Conservation (phyloP, 305 asterid species). For the Petunia hybrid region DNA sequence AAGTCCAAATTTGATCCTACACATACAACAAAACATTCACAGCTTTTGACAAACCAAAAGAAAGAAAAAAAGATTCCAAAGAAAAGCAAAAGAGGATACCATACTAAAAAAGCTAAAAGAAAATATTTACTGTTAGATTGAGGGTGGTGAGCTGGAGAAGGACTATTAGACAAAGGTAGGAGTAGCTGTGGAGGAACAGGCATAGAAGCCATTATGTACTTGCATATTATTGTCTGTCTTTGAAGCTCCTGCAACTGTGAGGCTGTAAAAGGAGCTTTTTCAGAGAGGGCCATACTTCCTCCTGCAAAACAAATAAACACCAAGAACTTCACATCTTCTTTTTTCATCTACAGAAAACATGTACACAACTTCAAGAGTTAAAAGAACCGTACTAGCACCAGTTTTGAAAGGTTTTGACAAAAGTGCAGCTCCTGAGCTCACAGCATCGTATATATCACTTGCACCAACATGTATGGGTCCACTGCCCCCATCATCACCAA, state of each 20-base stretch:
- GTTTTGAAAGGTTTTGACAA: not conserved
- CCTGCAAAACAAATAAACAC: constrained; percentile 39
- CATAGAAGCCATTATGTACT: constrained; percentile 59
- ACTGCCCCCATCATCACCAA: constrained; percentile 38
- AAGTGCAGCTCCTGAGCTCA: constrained; percentile 17
- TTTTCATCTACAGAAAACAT: not conserved
- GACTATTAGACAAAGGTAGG: constrained; percentile 36
- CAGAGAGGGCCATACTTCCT: constrained; percentile 36
- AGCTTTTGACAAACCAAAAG: not conserved
- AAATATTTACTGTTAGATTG: constrained; percentile 54
- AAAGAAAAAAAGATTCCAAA: not conserved
- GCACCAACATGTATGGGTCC: constrained; percentile 39
- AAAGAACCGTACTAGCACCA: constrained; percentile 32
- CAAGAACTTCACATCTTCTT: constrained; percentile 24
- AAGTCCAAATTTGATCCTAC: constrained; percentile 31
- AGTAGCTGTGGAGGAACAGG: constrained; percentile 74
- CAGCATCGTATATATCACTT: constrained; percentile 39
- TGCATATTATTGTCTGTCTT: constrained; percentile 67
- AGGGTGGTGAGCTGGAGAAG: constrained; percentile 41
- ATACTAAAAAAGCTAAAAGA: not conserved
- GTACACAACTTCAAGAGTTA: constrained; percentile 27
- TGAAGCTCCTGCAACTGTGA: constrained; percentile 73
- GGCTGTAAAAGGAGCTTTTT: constrained; percentile 57
- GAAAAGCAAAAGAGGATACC: not conserved
- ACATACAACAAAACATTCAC: not conserved